Evolutionary conservation across 164 flowering plant genomes (phyloP).

Genomic region (Vitis labrusca): DNA sequence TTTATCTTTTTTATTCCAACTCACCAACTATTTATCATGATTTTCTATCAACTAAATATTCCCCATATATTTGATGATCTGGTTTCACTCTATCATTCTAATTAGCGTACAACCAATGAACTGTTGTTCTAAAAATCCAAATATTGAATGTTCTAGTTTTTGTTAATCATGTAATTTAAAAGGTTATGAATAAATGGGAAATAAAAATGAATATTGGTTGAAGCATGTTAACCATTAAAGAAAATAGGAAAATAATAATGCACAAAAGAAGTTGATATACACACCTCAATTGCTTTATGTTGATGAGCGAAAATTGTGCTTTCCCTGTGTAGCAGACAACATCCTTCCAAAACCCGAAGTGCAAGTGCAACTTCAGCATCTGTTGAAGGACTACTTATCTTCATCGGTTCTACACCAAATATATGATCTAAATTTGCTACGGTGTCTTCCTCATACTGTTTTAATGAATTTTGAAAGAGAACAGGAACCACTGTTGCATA

Average conservation of each 20-base stretch:
- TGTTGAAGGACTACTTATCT: conserved; percentile 80
- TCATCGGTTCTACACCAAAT: conserved; percentile 78
- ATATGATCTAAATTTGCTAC: conserved; percentile 65
- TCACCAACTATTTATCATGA: too few species aligned
- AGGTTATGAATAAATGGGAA: background rate
- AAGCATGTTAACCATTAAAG: too few species aligned
- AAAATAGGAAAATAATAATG: too few species aligned
- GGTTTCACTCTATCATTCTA: too few species aligned
- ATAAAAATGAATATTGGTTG: too few species aligned
- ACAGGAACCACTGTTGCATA: conserved; percentile 81
- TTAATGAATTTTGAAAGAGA: conserved; percentile 73
- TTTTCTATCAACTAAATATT: too few species aligned
- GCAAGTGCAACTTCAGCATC: conserved; percentile 93
- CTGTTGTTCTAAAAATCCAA: too few species aligned
- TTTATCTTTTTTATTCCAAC: too few species aligned
- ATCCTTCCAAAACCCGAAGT: conserved; percentile 90
- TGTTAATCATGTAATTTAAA: too few species aligned
- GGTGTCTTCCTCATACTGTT: conserved; percentile 49
- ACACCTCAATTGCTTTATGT: conserved; percentile 70
- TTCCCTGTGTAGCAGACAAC: conserved; percentile 78
- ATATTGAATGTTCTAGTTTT: too few species aligned
- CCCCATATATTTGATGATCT: too few species aligned
- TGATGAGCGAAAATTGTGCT: conserved; percentile 68
- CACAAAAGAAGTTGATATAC: background rate
- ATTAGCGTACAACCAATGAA: too few species aligned